phyloP scores from a whole-genome alignment of 768 basidiomycete species.

The Boletellus emodensis region DNA sequence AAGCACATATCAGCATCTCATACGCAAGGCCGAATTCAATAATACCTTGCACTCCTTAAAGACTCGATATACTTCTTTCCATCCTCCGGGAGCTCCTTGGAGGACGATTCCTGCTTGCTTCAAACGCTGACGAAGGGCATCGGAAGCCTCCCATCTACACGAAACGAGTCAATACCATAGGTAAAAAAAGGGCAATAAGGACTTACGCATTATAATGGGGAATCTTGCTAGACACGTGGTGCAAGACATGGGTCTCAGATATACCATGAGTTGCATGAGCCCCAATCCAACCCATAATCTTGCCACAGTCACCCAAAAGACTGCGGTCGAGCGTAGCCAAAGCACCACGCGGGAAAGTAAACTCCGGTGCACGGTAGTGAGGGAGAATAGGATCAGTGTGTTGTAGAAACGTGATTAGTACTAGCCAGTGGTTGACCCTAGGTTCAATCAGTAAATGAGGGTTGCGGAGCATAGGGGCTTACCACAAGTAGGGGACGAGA shows the following conservation, averaged over 20 bases:
- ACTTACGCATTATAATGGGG: constrained; percentile 85
- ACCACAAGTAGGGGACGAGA: constrained; percentile 86
- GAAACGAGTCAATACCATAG: background rate
- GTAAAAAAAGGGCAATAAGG: background rate
- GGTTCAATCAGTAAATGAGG: background rate
- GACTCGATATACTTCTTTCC: constrained; percentile 77
- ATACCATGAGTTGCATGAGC: constrained; percentile 85
- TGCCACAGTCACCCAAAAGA: constrained; percentile 74
- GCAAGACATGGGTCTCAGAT: constrained; percentile 88
- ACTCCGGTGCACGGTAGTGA: constrained; percentile 85
- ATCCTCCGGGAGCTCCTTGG: constrained; percentile 71
- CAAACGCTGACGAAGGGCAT: constrained; percentile 74
- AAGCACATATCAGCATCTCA: background rate
- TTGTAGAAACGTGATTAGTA: constrained; percentile 95
- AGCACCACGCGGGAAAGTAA: constrained; percentile 93
- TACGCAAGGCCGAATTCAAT: background rate
- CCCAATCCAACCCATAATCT: constrained; percentile 81
- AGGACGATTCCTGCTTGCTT: constrained; percentile 56
- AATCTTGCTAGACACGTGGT: constrained; percentile 93
- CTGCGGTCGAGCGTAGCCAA: constrained; percentile 86
- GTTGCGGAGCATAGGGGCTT: constrained; percentile 1
- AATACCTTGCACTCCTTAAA: constrained; percentile 71
- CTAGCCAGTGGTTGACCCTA: constrained; percentile 92
- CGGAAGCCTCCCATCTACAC: constrained; percentile 82
- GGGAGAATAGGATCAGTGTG: constrained; percentile 95